Evolutionary conservation across 2,329 filamentous ascomycete species (phyloP).

Genomic region (Venturiaceae sp.): DNA sequence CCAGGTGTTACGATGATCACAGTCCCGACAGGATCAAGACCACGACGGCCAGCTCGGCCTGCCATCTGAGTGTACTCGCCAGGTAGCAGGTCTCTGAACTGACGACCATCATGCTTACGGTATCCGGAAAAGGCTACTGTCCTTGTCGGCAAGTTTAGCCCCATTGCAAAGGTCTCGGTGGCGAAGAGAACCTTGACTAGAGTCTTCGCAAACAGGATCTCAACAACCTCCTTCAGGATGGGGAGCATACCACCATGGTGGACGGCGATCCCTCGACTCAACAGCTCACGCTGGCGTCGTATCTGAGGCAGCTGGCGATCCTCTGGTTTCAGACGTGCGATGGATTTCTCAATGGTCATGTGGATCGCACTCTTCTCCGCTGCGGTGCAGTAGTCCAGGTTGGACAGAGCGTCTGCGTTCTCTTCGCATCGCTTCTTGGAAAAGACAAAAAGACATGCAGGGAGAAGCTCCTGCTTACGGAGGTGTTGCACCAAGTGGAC

Average conservation of each 20-base stretch:
- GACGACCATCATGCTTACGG: constrained; percentile 88
- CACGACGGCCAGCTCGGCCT: constrained; percentile 83
- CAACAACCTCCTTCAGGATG: constrained; percentile 95
- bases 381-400: constrained; percentile 89
- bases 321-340: constrained; percentile 82
- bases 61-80: constrained; percentile 99
- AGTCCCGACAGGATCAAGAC: constrained; percentile 83
- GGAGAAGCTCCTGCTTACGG: constrained; percentile 76
- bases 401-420: constrained; percentile 89
- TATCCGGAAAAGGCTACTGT: constrained; percentile 98
- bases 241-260: constrained; percentile 91
- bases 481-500: constrained; percentile 90
- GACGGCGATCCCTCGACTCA: constrained; percentile 84
- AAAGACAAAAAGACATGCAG: constrained; percentile 96
- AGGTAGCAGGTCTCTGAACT: constrained; percentile 81
- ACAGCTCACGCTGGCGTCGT: constrained; percentile 71
- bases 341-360: constrained; percentile 93
- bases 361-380: constrained; percentile 94
- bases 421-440: constrained; percentile 97
- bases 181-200: constrained; percentile 95
- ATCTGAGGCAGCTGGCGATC: constrained; percentile 90
- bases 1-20: constrained; percentile 84
- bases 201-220: constrained; percentile 90
- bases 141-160: constrained; percentile 85
- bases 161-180: constrained; percentile 98